These are phyloP conservation scores for Carex scoparia DNA, from an alignment of 176 grass and related monocot species.

Conservation along the genomic window DNA sequence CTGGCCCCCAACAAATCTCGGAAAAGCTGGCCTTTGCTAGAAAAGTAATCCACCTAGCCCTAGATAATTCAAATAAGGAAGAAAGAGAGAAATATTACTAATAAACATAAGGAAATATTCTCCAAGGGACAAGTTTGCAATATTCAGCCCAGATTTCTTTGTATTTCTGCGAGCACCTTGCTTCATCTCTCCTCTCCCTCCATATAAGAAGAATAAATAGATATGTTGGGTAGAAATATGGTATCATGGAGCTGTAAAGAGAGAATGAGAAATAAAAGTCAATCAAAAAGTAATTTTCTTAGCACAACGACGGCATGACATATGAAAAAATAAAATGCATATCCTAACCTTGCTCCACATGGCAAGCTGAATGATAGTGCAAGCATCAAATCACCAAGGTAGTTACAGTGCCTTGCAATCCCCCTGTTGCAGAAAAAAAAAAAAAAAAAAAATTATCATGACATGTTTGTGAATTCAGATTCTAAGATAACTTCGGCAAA, in stretches of 20 bases:
- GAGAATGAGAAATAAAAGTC: not conserved
- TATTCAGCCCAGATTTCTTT: constrained; percentile 87
- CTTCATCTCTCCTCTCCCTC: constrained; percentile 92
- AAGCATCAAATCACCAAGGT: constrained; percentile 77
- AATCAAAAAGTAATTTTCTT: not conserved
- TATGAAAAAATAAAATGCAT: not conserved
- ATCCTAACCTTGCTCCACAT: constrained; percentile 69
- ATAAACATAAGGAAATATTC: constrained; percentile 83
- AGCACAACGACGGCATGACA: not conserved
- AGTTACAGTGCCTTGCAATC: constrained; percentile 90
- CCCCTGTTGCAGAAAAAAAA: constrained; percentile 46
- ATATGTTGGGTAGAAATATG: constrained; percentile 92
- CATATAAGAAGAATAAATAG: constrained; percentile 83
- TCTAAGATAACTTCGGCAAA: not conserved
- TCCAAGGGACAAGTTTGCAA: constrained; percentile 77
- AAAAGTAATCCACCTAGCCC: not conserved
- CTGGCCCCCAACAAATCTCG: not conserved
- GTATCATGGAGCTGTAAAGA: constrained; percentile 64
- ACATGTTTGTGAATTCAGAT: not conserved
- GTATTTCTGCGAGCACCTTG: constrained; percentile 84
- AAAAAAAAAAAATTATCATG: not conserved
- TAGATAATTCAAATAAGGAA: not conserved
- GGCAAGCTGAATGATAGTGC: constrained; percentile 95
- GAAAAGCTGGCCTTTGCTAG: not conserved
- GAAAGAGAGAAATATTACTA: constrained; percentile 5